Evolutionary conservation across 2,329 filamentous ascomycete genomes (phyloP).

Genomic region (Trichophyton benhamiae): DNA sequence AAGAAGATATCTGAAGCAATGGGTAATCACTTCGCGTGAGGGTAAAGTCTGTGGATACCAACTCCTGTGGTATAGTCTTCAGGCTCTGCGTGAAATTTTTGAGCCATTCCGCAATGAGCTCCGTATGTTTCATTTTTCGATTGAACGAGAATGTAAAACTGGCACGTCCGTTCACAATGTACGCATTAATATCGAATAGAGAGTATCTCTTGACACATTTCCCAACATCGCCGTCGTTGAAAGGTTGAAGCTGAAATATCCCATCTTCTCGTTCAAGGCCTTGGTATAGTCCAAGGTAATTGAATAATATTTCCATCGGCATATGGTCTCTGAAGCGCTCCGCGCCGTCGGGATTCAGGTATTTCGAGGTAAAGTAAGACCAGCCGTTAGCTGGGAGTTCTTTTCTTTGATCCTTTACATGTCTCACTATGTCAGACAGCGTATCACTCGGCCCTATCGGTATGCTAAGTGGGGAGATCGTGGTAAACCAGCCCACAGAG

Average conservation of each 20-base stretch:
- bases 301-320: constrained; percentile 28
- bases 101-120: background rate
- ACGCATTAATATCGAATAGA: background rate
- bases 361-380: constrained; percentile 24
- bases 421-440: constrained; percentile 22
- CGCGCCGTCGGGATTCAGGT: constrained; percentile 16
- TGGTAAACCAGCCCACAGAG: constrained; percentile 41
- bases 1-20: background rate
- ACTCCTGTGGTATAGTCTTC: background rate
- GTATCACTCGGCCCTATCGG: constrained; percentile 11
- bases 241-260: constrained; percentile 30
- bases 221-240: constrained; percentile 9
- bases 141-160: background rate
- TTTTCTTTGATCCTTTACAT: constrained; percentile 29
- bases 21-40: constrained; percentile 4
- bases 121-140: background rate
- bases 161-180: background rate
- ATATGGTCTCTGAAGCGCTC: constrained; percentile 25
- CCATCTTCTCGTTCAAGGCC: constrained; percentile 35
- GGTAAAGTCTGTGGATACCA: background rate
- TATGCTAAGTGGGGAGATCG: constrained; percentile 32
- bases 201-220: background rate
- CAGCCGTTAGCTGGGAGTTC: constrained; percentile 21
- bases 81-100: background rate
- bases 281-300: constrained; percentile 28